phyloP scores from a whole-genome alignment of 768 basidiomycete genomes.

The Collybiopsis confluens region DNA sequence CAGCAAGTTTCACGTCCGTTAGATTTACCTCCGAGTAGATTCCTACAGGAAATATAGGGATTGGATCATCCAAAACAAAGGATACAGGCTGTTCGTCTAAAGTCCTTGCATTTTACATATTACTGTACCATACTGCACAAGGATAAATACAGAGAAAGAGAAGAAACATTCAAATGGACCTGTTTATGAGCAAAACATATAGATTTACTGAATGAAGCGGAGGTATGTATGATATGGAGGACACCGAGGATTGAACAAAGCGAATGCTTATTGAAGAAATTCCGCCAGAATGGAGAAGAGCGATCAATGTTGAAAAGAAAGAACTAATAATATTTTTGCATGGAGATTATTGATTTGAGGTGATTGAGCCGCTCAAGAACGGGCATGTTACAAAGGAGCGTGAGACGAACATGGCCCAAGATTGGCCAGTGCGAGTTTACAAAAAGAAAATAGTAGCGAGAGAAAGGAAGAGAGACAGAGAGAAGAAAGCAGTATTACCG shows the following conservation, averaged over 20 bases:
- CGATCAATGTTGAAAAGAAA: background rate
- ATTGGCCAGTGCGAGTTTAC: constrained; percentile 9
- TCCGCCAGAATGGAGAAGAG: constrained; percentile 4
- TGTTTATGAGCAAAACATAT: constrained; percentile 10
- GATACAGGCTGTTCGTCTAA: background rate
- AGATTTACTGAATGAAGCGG: constrained; percentile 13
- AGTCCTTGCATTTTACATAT: constrained; percentile 4
- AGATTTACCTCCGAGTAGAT: constrained; percentile 17
- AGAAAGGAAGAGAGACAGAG: no score
- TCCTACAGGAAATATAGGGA: background rate
- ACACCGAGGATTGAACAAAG: background rate
- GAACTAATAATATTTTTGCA: background rate
- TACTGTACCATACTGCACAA: constrained; percentile 11
- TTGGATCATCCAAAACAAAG: background rate
- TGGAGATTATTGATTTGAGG: background rate
- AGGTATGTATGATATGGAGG: constrained; percentile 10
- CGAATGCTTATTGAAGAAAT: background rate
- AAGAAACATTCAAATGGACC: constrained; percentile 4
- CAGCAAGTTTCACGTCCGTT: constrained; percentile 27
- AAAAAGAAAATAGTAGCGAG: background rate
- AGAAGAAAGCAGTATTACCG: background rate
- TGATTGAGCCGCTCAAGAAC: background rate
- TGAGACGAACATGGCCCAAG: background rate
- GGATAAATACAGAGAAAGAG: constrained; percentile 10
- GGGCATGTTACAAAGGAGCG: background rate